Evolutionary conservation across 129 eudicot genomes (phyloP).

Genomic region (Chrysanthemum lavandulifolium): DNA sequence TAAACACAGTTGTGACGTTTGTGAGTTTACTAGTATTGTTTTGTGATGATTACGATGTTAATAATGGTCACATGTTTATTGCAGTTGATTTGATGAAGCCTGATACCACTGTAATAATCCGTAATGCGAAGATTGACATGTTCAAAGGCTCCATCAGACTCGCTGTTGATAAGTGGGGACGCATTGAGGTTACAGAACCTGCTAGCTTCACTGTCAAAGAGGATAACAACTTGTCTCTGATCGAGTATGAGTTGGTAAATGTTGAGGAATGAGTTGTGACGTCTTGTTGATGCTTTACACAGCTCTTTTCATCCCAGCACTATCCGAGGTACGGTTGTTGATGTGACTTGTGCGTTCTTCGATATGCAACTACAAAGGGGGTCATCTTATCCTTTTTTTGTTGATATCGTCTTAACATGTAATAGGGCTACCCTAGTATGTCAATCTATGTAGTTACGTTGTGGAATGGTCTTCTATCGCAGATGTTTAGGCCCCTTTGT

Average conservation of each 20-base stretch:
- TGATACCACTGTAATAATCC: slow-evolving; percentile 53
- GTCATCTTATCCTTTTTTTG: slow-evolving; percentile 9
- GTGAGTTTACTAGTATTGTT: no score
- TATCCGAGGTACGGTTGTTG: slow-evolving; percentile 1
- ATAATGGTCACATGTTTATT: not conserved
- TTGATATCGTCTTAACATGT: slow-evolving; percentile 17
- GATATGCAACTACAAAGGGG: slow-evolving; percentile 15
- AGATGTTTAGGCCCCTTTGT: no score
- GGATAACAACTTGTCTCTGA: slow-evolving; percentile 63
- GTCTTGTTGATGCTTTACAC: not conserved
- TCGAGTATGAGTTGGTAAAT: slow-evolving; percentile 67
- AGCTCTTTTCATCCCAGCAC: not conserved
- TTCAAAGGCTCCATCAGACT: slow-evolving; percentile 69
- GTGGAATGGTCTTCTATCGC: slow-evolving; percentile 5
- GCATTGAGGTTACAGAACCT: slow-evolving; percentile 59
- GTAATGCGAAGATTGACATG: slow-evolving; percentile 72
- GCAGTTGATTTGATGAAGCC: slow-evolving; percentile 74
- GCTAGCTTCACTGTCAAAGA: slow-evolving; percentile 57
- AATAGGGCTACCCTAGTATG: not conserved
- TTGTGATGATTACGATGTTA: no score
- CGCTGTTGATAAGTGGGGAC: slow-evolving; percentile 74
- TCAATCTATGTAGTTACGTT: slow-evolving; percentile 23
- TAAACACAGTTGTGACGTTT: not conserved
- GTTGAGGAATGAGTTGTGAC: slow-evolving; percentile 51
- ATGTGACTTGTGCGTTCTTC: not conserved